These are phyloP conservation scores for Candida chauliodis DNA, from an alignment of 805 yeast species.

Conservation along the genomic window DNA sequence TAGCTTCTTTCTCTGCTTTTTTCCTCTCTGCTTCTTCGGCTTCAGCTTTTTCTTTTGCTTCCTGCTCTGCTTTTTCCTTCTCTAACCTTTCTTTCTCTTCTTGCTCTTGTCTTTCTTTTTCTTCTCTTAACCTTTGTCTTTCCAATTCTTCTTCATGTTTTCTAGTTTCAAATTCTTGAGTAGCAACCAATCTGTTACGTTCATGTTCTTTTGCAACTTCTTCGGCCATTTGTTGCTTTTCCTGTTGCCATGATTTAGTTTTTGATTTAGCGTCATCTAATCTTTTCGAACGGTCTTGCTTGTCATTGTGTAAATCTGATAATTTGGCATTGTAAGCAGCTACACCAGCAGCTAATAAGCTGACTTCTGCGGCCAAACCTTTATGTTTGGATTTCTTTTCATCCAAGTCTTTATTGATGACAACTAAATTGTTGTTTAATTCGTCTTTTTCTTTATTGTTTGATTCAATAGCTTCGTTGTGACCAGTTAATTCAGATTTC, in stretches of 20 bases:
- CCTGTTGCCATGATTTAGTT: slow-evolving; percentile 41
- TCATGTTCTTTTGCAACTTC: slow-evolving; percentile 32
- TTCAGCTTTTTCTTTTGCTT: slow-evolving; percentile 11
- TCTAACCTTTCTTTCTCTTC: slow-evolving; percentile 16
- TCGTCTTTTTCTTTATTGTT: slow-evolving; percentile 38
- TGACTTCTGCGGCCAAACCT: slow-evolving; percentile 41
- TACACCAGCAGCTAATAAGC: slow-evolving; percentile 38
- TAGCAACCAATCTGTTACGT: slow-evolving; percentile 38
- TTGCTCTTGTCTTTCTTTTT: slow-evolving; percentile 31
- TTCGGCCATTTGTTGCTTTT: slow-evolving; percentile 42
- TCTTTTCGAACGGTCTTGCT: slow-evolving; percentile 31
- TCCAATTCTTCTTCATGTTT: slow-evolving; percentile 25
- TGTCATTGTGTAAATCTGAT: slow-evolving; percentile 33
- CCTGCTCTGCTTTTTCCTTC: slow-evolving; percentile 14
- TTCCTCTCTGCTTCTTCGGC: slow-evolving; percentile 15
- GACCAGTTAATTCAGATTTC: slow-evolving; percentile 27
- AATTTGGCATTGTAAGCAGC: slow-evolving; percentile 45
- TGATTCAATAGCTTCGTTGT: slow-evolving; percentile 24
- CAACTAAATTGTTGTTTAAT: slow-evolving; percentile 34
- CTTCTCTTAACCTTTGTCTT: slow-evolving; percentile 36
- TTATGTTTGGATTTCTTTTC: slow-evolving; percentile 36
- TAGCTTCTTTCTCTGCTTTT: slow-evolving; percentile 13
- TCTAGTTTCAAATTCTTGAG: slow-evolving; percentile 36
- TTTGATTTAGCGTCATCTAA: slow-evolving; percentile 41
- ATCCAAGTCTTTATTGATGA: slow-evolving; percentile 32